Conservation (phyloP, 2,329 filamentous ascomycete genomes). For the Ophiognomonia clavigignenti-juglandacearum region DNA sequence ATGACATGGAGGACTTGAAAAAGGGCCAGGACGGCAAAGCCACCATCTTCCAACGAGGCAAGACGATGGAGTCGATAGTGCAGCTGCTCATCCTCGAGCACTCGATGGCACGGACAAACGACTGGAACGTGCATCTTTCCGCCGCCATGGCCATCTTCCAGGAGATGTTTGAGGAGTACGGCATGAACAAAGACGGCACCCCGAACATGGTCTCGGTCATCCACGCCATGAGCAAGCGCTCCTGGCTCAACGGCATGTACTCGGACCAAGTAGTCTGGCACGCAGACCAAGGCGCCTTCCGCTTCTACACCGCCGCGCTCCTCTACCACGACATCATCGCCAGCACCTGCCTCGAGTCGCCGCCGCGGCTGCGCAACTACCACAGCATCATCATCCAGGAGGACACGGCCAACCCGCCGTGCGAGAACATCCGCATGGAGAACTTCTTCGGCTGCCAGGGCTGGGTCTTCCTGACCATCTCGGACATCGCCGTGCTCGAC, state of each 20-base stretch:
- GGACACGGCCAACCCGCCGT: constrained; percentile 26
- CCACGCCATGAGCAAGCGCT: constrained; percentile 25
- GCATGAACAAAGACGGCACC: constrained; percentile 27
- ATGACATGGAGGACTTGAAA: constrained; percentile 39
- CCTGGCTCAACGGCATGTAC: constrained; percentile 24
- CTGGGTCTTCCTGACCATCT: constrained; percentile 47
- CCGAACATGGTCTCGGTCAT: constrained; percentile 13
- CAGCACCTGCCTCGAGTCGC: constrained; percentile 38
- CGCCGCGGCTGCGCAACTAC: constrained; percentile 37
- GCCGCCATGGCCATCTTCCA: constrained; percentile 45
- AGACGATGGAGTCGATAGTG: constrained; percentile 43
- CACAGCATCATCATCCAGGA: constrained; percentile 34
- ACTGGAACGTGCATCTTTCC: constrained; percentile 46
- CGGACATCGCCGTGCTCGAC: constrained; percentile 45
- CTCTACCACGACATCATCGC: constrained; percentile 47
- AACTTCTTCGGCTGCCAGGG: constrained; percentile 49
- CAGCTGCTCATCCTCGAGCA: constrained; percentile 52
- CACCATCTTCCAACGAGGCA: constrained; percentile 13
- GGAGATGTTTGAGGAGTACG: constrained; percentile 36
- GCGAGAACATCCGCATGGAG: constrained; percentile 34
- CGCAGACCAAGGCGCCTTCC: constrained; percentile 40
- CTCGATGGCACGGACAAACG: constrained; percentile 37
- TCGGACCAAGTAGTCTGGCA: constrained; percentile 33
- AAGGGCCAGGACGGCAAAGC: constrained; percentile 4
- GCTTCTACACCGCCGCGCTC: constrained; percentile 42